These are phyloP conservation scores for Pseudogymnoascus sp. DNA, from an alignment of 2,329 filamentous ascomycete species.

Conservation along the genomic window DNA sequence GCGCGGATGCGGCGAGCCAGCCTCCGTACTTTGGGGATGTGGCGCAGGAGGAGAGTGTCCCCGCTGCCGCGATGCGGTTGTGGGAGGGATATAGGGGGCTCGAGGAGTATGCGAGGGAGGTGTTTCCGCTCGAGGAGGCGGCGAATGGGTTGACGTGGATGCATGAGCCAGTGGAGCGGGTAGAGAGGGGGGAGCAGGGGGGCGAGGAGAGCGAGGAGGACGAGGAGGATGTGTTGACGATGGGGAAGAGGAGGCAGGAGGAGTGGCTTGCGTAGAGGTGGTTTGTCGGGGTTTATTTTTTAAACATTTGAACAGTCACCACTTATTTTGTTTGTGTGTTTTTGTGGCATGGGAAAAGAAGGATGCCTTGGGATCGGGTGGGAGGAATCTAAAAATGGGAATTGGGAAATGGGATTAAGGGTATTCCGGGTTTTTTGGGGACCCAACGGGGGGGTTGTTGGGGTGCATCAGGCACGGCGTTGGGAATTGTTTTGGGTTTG, in stretches of 20 bases:
- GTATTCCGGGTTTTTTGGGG: too few species aligned
- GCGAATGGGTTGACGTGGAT: conserved; percentile 95
- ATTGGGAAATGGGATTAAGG: background rate
- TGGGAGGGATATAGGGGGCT: conserved; percentile 89
- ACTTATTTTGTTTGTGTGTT: too few species aligned
- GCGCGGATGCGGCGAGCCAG: conserved; percentile 39
- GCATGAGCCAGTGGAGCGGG: conserved; percentile 40
- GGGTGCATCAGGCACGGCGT: background rate
- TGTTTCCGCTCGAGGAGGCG: conserved; percentile 89
- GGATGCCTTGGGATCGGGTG: background rate
- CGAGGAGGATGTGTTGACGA: conserved; percentile 30
- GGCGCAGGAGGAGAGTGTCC: conserved; percentile 54
- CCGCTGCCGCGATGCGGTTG: conserved; percentile 65
- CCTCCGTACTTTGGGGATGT: conserved; percentile 55
- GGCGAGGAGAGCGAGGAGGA: conserved; percentile 43
- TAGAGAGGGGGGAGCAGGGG: conserved; percentile 20
- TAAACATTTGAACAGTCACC: too few species aligned
- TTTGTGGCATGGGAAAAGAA: background rate
- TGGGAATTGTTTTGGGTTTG: background rate
- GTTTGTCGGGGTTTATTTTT: too few species aligned
- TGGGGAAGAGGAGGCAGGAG: conserved; percentile 26
- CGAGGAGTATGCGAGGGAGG: conserved; percentile 90
- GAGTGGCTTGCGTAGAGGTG: conserved; percentile 20
- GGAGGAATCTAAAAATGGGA: background rate
- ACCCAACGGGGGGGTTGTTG: background rate